Evolutionary conservation across 2,329 filamentous ascomycete species (phyloP).

Genomic region (Rhinocladiella mackenziei): DNA sequence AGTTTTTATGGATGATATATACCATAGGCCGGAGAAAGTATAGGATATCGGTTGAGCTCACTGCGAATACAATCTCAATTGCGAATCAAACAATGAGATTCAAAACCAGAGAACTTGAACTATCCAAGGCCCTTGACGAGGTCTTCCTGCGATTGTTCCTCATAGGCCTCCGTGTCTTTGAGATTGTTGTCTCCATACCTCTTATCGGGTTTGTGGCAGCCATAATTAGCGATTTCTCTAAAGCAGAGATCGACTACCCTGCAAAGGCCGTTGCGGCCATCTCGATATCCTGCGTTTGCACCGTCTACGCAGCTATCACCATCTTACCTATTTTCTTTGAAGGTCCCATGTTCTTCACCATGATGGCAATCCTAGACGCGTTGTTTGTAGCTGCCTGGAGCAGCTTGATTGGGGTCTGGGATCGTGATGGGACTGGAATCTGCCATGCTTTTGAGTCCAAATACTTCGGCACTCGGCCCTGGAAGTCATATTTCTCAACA

Average conservation of each 20-base stretch:
- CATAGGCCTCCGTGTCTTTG: constrained; percentile 12
- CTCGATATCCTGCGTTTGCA: constrained; percentile 15
- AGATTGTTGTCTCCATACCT: constrained; percentile 13
- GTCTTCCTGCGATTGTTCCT: constrained; percentile 20
- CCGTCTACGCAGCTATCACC: constrained; percentile 15
- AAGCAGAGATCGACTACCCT: constrained; percentile 16
- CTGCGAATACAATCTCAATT: background rate
- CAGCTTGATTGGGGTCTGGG: constrained; percentile 19
- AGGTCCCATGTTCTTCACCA: constrained; percentile 19
- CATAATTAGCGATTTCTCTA: constrained; percentile 18
- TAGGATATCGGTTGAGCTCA: too few relatives aligned
- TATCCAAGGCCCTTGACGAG: constrained; percentile 19
- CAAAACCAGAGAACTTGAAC: constrained; percentile 20
- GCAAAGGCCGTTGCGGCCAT: constrained; percentile 14
- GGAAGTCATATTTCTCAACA: constrained; percentile 11
- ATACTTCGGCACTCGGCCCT: constrained; percentile 11
- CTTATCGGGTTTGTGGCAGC: constrained; percentile 21
- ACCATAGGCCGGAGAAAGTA: too few relatives aligned
- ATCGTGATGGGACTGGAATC: constrained; percentile 16
- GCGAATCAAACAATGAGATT: constrained; percentile 12
- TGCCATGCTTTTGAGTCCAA: constrained; percentile 14
- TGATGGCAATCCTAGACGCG: constrained; percentile 10
- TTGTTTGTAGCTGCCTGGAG: constrained; percentile 18
- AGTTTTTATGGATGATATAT: too few relatives aligned
- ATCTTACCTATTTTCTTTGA: constrained; percentile 21